These are phyloP conservation scores for Sarcodon sp. DNA, from an alignment of 768 basidiomycete species.

Conservation along the genomic window DNA sequence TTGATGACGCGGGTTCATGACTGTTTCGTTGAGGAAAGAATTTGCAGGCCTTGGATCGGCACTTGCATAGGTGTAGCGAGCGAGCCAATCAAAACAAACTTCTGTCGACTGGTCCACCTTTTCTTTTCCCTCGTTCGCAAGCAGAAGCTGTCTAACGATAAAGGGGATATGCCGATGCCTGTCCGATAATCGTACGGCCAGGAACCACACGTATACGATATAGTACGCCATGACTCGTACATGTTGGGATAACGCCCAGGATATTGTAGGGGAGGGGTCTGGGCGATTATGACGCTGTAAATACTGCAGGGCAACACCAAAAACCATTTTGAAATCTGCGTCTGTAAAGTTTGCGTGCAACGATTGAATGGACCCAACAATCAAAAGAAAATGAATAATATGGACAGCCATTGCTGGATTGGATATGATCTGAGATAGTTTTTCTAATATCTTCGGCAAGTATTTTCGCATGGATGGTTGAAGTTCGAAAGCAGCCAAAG, in stretches of 20 bases:
- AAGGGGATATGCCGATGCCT: conserved; percentile 72
- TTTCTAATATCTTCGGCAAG: conserved; percentile 71
- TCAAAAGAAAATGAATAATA: conserved; percentile 82
- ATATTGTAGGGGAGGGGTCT: conserved; percentile 44
- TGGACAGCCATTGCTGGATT: conserved; percentile 91
- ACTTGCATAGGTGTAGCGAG: conserved; percentile 87
- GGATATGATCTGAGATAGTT: conserved; percentile 89
- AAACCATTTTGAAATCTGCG: conserved; percentile 83
- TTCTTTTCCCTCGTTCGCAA: conserved; percentile 67
- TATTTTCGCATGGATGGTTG: conserved; percentile 69
- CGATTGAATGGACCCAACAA: conserved; percentile 68
- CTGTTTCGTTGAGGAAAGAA: conserved; percentile 67
- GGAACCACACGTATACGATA: conserved; percentile 90
- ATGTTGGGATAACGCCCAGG: conserved; percentile 85
- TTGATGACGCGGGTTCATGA: conserved; percentile 41
- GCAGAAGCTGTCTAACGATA: conserved; percentile 75
- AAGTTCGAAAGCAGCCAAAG: conserved; percentile 80
- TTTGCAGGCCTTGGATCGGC: conserved; percentile 84
- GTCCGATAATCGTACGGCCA: conserved; percentile 73
- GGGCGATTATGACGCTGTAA: conserved; percentile 78
- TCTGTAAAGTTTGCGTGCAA: conserved; percentile 89
- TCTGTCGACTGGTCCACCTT: conserved; percentile 83
- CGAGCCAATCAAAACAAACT: conserved; percentile 97
- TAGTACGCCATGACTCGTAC: conserved; percentile 84
- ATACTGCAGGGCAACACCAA: conserved; percentile 89